Conservation (phyloP, 2,329 filamentous ascomycete species). For the Colletotrichum liaoningense region DNA sequence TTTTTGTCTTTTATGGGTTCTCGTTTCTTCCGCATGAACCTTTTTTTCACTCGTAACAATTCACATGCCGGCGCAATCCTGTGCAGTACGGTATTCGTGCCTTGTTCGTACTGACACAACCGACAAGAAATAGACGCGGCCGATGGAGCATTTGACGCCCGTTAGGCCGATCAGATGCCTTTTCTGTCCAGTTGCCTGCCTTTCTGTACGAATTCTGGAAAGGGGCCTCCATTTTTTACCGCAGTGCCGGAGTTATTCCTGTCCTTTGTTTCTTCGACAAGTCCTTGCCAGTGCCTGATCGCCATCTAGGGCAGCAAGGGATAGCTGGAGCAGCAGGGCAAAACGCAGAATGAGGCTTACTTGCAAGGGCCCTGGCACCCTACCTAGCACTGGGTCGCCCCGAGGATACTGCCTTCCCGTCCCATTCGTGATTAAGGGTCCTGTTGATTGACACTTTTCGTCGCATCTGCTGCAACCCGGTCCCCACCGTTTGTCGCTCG, state of each 20-base stretch:
- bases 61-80: conserved; percentile 19
- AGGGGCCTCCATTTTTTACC: background rate
- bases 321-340: background rate
- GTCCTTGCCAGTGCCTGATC: conserved; percentile 26
- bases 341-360: conserved; percentile 34
- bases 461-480: background rate
- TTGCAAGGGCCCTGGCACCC: conserved; percentile 19
- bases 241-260: background rate
- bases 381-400: conserved; percentile 2
- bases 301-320: conserved; percentile 16
- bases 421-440: conserved; percentile 8
- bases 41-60: conserved; percentile 12
- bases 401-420: background rate
- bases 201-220: background rate
- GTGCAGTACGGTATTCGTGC: background rate
- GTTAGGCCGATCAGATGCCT: background rate
- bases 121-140: background rate
- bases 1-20: conserved; percentile 10
- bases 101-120: conserved; percentile 1
- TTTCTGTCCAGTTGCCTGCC: background rate
- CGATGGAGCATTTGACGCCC: background rate
- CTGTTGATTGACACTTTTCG: background rate
- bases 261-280: background rate
- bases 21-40: conserved; percentile 13
- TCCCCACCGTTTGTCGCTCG: background rate